A percentile compares a stretch with the other conserved stretches of the same genome.
phyloP scores from a whole-genome alignment of 108 stramenopile genomes.

The Tribonema minus region DNA sequence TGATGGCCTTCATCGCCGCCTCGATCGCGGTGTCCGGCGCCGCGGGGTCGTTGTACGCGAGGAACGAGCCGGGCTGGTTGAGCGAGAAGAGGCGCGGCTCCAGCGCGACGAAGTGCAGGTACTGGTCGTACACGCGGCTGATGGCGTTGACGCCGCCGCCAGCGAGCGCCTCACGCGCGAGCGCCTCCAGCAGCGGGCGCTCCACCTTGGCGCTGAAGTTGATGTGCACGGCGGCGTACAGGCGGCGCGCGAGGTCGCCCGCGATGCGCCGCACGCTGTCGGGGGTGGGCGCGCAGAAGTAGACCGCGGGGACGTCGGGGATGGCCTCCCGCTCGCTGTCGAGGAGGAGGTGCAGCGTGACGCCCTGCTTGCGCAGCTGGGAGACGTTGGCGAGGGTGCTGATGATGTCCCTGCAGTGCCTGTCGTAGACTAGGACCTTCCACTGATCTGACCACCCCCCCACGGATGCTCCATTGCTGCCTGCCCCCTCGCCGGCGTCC shows the following conservation, averaged over 20 bases:
- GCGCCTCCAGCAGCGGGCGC: constrained; percentile 84
- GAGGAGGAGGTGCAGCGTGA: constrained; percentile 87
- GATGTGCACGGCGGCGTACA: constrained; percentile 66
- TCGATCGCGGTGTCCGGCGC: constrained; percentile 71
- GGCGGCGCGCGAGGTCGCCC: constrained; percentile 63
- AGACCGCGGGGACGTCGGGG: constrained; percentile 92
- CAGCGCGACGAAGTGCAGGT: constrained; percentile 84
- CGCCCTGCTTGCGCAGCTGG: constrained; percentile 85
- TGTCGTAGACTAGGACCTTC: constrained; percentile 97
- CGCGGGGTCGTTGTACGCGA: constrained; percentile 75
- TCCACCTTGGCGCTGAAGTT: constrained; percentile 78
- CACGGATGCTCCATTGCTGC: background rate
- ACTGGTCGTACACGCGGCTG: constrained; percentile 82
- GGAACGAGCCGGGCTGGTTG: constrained; percentile 73
- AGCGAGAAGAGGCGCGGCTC: constrained; percentile 79
- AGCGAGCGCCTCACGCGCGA: constrained; percentile 69
- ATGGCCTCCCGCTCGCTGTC: constrained; percentile 79
- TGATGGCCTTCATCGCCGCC: constrained; percentile 71
- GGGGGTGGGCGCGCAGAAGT: constrained; percentile 86
- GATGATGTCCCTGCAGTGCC: constrained; percentile 84
- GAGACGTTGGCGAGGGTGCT: constrained; percentile 87
- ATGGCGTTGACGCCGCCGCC: constrained; percentile 69
- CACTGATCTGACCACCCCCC: constrained; percentile 65
- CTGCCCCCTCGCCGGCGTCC: background rate
- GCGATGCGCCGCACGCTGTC: constrained; percentile 83